phyloP scores from a whole-genome alignment of 2,329 filamentous ascomycete genomes.

The Coleophoma eucalyptorum region DNA sequence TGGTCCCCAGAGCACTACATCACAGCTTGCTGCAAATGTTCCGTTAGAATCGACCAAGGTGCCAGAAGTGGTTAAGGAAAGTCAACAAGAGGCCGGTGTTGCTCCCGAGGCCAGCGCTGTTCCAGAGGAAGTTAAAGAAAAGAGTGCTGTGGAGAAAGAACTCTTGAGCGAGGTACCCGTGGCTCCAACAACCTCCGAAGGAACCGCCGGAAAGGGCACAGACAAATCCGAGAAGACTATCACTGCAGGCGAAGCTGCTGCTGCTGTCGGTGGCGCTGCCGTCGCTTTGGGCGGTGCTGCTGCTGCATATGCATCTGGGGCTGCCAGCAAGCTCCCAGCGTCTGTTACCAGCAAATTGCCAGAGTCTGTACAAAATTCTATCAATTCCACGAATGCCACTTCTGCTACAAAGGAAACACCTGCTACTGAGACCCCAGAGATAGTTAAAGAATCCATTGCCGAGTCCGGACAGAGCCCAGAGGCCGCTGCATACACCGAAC shows the following conservation, averaged over 20 bases:
- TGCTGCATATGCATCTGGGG: conserved; percentile 28
- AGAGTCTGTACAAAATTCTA: conserved; percentile 47
- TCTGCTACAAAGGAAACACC: conserved; percentile 36
- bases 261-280: conserved; percentile 37
- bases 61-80: conserved; percentile 66
- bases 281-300: conserved; percentile 38
- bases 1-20: conserved; percentile 39
- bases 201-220: conserved; percentile 46
- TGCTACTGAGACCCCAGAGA: conserved; percentile 47
- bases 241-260: conserved; percentile 36
- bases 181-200: conserved; percentile 53
- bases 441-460: conserved; percentile 54
- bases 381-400: conserved; percentile 42
- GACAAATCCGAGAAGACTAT: conserved; percentile 47
- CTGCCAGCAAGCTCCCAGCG: conserved; percentile 27
- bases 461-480: conserved; percentile 63
- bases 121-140: conserved; percentile 63
- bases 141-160: conserved; percentile 68
- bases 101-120: conserved; percentile 66
- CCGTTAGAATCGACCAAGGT: conserved; percentile 40
- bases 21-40: conserved; percentile 36
- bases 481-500: conserved; percentile 63
- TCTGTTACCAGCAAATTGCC: conserved; percentile 45
- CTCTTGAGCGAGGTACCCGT: conserved; percentile 63
- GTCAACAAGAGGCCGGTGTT: conserved; percentile 61